Base-by-base conservation (phyloP, 768 basidiomycete genomes). In the Lyophyllum semitale region DNA sequence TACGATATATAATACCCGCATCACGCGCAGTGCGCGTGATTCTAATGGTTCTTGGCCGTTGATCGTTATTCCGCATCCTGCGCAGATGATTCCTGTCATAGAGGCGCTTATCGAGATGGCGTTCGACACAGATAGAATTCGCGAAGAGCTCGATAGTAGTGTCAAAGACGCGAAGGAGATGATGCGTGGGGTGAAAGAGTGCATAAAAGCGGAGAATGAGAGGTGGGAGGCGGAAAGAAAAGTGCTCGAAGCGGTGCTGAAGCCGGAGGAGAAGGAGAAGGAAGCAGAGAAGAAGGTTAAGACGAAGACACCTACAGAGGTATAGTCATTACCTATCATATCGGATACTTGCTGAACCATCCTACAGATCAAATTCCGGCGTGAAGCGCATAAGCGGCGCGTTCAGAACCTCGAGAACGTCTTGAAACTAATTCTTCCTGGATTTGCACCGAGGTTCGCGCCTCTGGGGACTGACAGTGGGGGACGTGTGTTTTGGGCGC, bases 61-160 rank as follows among this genome's bases (percentile, higher is more conserved):
- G 52, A 57, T 69, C 54, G 33, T 54, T 51, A 53, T 73, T 67
- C 53, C 71, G 56, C 57, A 77, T 77, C 62, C 88, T 0, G 77
- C 77, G 4, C 91, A 91, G 60, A 75, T 93, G 61, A 72, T 93
- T 13, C 89, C 90, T 15, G 77, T 89, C 20, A 63, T 92, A 26
- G 57, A 77, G 7, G 78, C 82, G 3, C 72, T 93, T n/a, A 77
- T 88, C 13, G 76, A 87, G 35, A 68, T 69, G 7, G 77, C 73
- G 2, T 60, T 84, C 17, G 67, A 77, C 25, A 77, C 84, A 8
- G 69, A 74, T 42, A 61, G 65, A 17, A 69, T 88, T 20, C 80
- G 82, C 12, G 77, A 82, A 27, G 87, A 85, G 51, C 69, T 93
- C 15, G 90, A 91, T 9, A 72, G 72, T 4, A 86, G 85, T 5